Evolutionary conservation across 1,284 basidiomycete species (phyloP).

Genomic region (Sanghuangporus baumii): DNA sequence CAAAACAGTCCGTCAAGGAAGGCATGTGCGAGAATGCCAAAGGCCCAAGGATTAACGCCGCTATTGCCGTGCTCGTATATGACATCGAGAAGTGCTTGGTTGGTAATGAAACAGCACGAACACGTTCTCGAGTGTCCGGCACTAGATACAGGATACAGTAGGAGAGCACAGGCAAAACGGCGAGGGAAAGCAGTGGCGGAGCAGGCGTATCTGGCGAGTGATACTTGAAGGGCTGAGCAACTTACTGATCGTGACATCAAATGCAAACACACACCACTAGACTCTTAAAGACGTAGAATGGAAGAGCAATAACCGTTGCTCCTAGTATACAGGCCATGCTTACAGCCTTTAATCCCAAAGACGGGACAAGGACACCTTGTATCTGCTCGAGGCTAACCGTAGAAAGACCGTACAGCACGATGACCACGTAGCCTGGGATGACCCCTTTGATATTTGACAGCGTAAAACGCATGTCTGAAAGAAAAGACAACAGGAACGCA

Average conservation of each 20-base stretch:
- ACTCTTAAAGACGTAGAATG: slow-evolving; percentile 55
- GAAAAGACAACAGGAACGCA: slow-evolving; percentile 43
- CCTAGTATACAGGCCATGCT: slow-evolving; percentile 53
- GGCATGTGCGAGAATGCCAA: slow-evolving; percentile 51
- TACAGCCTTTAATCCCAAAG: slow-evolving; percentile 46
- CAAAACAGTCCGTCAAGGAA: slow-evolving; percentile 47
- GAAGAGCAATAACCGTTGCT: slow-evolving; percentile 54
- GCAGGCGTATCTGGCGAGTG: slow-evolving; percentile 32
- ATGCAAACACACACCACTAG: slow-evolving; percentile 42
- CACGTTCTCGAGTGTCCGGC: slow-evolving; percentile 45
- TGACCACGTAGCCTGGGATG: slow-evolving; percentile 58
- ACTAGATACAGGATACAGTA: slow-evolving; percentile 52
- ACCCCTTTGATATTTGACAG: slow-evolving; percentile 38
- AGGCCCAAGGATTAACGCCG: slow-evolving; percentile 42
- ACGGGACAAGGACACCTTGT: slow-evolving; percentile 47
- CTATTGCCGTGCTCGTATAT: slow-evolving; percentile 41
- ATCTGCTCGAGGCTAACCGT: slow-evolving; percentile 60
- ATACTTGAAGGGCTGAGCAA: slow-evolving; percentile 26
- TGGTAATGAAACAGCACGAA: slow-evolving; percentile 41
- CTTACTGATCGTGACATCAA: slow-evolving; percentile 11
- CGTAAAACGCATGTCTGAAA: slow-evolving; percentile 50
- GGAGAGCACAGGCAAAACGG: slow-evolving; percentile 52
- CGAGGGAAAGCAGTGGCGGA: slow-evolving; percentile 49
- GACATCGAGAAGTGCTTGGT: slow-evolving; percentile 50
- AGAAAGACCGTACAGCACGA: slow-evolving; percentile 51